phyloP scores from a whole-genome alignment of 345 rosid genomes.

The Geranium brycei region DNA sequence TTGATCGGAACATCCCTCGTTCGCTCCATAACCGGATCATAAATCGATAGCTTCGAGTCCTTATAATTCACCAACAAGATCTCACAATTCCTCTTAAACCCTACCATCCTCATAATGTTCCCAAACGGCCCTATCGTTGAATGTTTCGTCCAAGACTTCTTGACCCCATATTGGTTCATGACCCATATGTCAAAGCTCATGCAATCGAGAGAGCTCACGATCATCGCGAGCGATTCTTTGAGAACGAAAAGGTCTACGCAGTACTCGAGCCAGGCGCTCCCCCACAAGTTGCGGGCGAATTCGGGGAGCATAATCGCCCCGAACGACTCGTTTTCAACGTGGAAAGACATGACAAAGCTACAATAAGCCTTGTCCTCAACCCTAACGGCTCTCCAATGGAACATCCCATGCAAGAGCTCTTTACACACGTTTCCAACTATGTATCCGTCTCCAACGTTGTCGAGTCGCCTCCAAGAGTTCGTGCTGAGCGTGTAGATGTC shows the following conservation, averaged over 20 bases:
- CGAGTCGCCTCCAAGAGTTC: slow-evolving; percentile 1
- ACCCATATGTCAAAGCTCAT: slow-evolving; percentile 4
- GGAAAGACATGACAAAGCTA: too few relatives aligned
- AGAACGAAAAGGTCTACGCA: not conserved
- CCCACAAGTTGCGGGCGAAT: too few relatives aligned
- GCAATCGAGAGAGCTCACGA: too few relatives aligned
- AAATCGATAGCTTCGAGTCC: too few relatives aligned
- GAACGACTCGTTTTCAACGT: too few relatives aligned
- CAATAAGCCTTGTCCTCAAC: too few relatives aligned
- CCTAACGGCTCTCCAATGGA: not conserved
- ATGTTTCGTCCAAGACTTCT: slow-evolving; percentile 7
- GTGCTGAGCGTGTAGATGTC: slow-evolving; percentile 5
- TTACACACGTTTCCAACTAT: not conserved
- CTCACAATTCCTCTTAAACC: too few relatives aligned
- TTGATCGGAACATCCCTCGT: too few relatives aligned
- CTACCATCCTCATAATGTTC: not conserved
- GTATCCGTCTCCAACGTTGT: slow-evolving; percentile 1
- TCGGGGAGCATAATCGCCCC: too few relatives aligned
- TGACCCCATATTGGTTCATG: slow-evolving; percentile 7
- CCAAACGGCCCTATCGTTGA: not conserved
- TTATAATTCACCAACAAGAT: too few relatives aligned
- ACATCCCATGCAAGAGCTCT: slow-evolving; percentile 2
- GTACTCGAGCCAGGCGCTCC: not conserved
- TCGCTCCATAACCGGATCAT: too few relatives aligned
- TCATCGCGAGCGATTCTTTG: not conserved